Evolutionary conservation across 495 filamentous ascomycete genomes (phyloP).

Genomic region (Tetracladium setigerum): DNA sequence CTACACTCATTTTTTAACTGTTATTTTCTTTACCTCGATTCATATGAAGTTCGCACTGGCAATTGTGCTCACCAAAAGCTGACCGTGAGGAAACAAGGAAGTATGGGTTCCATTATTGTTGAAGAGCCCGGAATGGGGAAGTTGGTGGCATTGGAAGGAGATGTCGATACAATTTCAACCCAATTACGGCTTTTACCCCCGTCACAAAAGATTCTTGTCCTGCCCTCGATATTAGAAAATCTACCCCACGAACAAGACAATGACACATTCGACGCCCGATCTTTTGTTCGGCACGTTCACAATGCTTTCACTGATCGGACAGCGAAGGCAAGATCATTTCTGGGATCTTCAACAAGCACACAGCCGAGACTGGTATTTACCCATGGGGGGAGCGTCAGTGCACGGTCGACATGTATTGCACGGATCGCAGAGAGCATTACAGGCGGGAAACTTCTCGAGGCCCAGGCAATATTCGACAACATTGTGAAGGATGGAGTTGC

Average conservation of each 20-base stretch:
- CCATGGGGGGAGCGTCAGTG: constrained; percentile 41
- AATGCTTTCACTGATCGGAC: constrained; percentile 31
- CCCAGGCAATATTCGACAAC: constrained; percentile 34
- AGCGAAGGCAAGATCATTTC: constrained; percentile 35
- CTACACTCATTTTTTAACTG: neutral
- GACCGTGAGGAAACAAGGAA: too few relatives aligned
- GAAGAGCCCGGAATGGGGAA: constrained; percentile 23
- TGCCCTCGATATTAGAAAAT: constrained; percentile 36
- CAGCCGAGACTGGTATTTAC: constrained; percentile 41
- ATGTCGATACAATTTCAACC: constrained; percentile 36
- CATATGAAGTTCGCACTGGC: neutral
- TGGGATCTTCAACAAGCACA: constrained; percentile 28
- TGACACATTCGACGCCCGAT: constrained; percentile 25
- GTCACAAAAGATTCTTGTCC: constrained; percentile 38
- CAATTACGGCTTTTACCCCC: constrained; percentile 43
- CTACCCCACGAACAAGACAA: constrained; percentile 12
- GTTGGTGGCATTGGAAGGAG: constrained; percentile 45
- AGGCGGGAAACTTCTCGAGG: constrained; percentile 29
- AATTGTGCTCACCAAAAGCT: neutral
- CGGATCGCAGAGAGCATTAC: constrained; percentile 35
- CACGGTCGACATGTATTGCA: constrained; percentile 33
- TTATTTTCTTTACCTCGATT: neutral
- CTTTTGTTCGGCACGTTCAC: constrained; percentile 34
- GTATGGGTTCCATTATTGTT: too few relatives aligned
- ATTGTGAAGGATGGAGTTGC: constrained; percentile 35